A percentile compares a stretch with the other conserved stretches of the same genome.
Conservation (phyloP, 768 basidiomycete species). For the Suillus variegatus region DNA sequence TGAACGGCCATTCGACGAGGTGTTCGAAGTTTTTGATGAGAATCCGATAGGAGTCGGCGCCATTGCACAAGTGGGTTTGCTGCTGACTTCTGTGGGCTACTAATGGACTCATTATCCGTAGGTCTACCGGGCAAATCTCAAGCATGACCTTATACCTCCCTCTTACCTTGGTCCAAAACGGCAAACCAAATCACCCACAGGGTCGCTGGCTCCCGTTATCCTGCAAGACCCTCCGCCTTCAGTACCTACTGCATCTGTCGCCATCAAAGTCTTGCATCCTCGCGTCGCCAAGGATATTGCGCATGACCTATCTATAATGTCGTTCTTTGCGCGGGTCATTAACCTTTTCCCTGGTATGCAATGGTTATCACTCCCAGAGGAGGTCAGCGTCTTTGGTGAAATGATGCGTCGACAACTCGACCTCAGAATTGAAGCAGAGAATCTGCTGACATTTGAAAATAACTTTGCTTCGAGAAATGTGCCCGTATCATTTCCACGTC, state of each 20-base stretch:
- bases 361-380: constrained; percentile 95
- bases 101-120: constrained; percentile 24
- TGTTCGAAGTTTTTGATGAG: constrained; percentile 89
- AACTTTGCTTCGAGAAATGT: constrained; percentile 83
- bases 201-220: constrained; percentile 53
- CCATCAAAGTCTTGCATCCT: constrained; percentile 96
- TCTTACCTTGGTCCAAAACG: constrained; percentile 81
- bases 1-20: constrained; percentile 77
- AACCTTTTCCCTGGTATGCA: constrained; percentile 88
- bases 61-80: constrained; percentile 75
- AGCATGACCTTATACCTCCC: constrained; percentile 80
- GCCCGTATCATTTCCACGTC: constrained; percentile 88
- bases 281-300: constrained; percentile 77
- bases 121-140: constrained; percentile 90
- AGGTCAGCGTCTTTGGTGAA: constrained; percentile 89
- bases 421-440: constrained; percentile 86
- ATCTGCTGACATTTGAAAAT: constrained; percentile 79
- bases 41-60: constrained; percentile 95
- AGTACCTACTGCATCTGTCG: constrained; percentile 84
- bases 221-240: constrained; percentile 60
- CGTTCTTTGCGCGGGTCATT: constrained; percentile 81
- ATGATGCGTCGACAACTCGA: constrained; percentile 98
- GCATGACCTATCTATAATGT: constrained; percentile 94
- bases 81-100: constrained; percentile 21
- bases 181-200: constrained; percentile 44